Evolutionary conservation across 495 filamentous ascomycete species (phyloP), one percentile per base, ranked within the genome.

Genomic region (Sporormia fimetaria): DNA sequence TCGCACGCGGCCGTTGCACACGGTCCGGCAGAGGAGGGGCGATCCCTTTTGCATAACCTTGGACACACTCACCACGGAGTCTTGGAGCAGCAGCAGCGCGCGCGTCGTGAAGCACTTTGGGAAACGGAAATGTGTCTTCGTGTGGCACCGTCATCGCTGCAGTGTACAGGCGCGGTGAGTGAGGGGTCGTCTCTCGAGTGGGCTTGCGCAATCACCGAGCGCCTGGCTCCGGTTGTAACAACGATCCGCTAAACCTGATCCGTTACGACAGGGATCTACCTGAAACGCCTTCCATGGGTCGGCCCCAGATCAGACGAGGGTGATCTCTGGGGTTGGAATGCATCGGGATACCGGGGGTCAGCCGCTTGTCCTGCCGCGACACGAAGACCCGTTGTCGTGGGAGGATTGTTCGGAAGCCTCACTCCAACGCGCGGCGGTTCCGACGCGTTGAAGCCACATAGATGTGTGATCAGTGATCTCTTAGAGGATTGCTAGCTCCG

Each of bases 131-230:
- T 25, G n/a, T 10, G 21, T 37, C 10, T 15, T 35, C n/a, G 3
- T 11, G 9, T 5, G 8, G 21, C 12, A 30, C 33, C 9, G 24
- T 2, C 7, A 17, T 14, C 10, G 6, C 16, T 25, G 42, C 42
- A 30, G 27, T 40, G 24, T 21, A 31, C 37, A 41, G 29, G 29
- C 17, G 36, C 20, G 33, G 40, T 40, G 41, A 25, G 38, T 44
- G 49, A 52, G 49, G 43, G 40, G 46, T 33, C 46, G 40, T 54
- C 42, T 35, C 33, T 24, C 30, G 21, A 48, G 30, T 54, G 44
- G 51, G 51, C 47, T 55, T 55, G 51, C 51, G 51, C 51, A 55
- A 55, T 55, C 51, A 47, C 51, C 51, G 51, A 51, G 42, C 46
- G 42, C 51, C 51, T 47, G 51, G 51, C 47, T 35, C 51, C 33